Base-by-base conservation (phyloP, 1,284 basidiomycete genomes). In the Phellopilus nigrolimitatus region DNA sequence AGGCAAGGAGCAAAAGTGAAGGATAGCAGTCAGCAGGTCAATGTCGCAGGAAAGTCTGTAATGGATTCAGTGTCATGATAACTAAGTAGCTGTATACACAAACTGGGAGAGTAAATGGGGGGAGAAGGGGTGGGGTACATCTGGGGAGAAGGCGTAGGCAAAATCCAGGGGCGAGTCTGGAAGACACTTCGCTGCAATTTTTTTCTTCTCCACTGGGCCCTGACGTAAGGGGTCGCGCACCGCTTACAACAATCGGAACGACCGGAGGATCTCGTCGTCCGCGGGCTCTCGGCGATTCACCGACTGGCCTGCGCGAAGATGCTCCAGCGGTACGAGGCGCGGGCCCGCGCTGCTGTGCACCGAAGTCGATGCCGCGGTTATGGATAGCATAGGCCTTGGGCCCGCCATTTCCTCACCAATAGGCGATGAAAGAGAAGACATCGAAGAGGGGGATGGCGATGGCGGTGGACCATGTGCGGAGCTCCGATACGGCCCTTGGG, bases 211-310 rank as follows among this genome's bases (percentile, higher is more conserved):
- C 30, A n/a, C 19, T 38, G 22, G 38, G 37, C 19, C 22, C 27
- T 38, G 19, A 38, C 15, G 22, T 45, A 31, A 34, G 8, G 40
- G 30, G 37, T 39, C n/a, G 15, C 17, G 31, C 21, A 21, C 30
- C 3, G 15, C 9, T 33, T 38, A 53, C 38, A 54, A 38, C 30
- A 36, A 43, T 17, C 49, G 48, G 49, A 55, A 55, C 22, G 53
- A 55, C 21, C 53, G 49, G 33, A 55, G 53, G 21, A 55, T 47
- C 33, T 55, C 53, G 38, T 51, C 49, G 40, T 55, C 53, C 49
- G 49, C 53, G 53, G 49, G 53, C 36, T 50, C 53, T 21, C 53
- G 53, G 47, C 44, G 53, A 36, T 40, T 42, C 8, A 40, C 33
- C 19, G 25, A 24, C n/a, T 47, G 43, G 12, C 38, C 34, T 17